These are phyloP conservation scores for Phalaenopsis hybrid DNA, from an alignment of 116 monocot species.

Conservation along the genomic window DNA sequence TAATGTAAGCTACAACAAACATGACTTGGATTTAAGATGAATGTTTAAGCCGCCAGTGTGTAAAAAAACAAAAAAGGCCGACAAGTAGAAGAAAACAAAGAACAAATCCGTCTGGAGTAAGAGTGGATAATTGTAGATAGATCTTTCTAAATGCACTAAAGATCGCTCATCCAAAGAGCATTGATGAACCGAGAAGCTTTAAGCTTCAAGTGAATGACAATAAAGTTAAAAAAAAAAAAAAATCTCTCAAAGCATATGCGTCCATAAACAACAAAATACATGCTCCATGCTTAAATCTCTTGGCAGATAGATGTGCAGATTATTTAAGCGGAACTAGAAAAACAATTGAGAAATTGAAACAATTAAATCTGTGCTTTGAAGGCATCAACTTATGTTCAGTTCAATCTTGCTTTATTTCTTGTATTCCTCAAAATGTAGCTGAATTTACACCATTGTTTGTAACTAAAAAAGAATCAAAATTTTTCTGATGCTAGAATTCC, in stretches of 20 bases:
- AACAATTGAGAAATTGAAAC: not conserved
- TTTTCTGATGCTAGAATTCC: not conserved
- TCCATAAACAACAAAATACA: not conserved
- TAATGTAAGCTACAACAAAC: not conserved
- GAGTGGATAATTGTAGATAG: not conserved
- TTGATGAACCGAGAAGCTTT: not conserved
- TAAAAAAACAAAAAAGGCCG: not conserved
- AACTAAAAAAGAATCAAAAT: not conserved
- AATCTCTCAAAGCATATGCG: not conserved
- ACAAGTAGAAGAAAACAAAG: too few relatives aligned
- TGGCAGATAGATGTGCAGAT: not conserved
- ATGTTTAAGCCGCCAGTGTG: not conserved
- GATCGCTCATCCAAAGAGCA: not conserved
- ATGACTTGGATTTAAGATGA: not conserved
- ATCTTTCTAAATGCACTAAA: not conserved
- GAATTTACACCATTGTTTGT: not conserved
- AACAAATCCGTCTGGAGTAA: not conserved
- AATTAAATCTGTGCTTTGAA: not conserved
- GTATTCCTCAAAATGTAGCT: not conserved
- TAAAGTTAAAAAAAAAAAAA: not conserved
- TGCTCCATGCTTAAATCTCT: not conserved
- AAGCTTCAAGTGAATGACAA: not conserved
- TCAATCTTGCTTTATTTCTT: not conserved
- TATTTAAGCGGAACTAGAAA: not conserved
- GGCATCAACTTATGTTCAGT: not conserved